Evolutionary conservation across 768 basidiomycete species (phyloP), one percentile per base, ranked within the genome.

Genomic region (Nidula microcarpa): DNA sequence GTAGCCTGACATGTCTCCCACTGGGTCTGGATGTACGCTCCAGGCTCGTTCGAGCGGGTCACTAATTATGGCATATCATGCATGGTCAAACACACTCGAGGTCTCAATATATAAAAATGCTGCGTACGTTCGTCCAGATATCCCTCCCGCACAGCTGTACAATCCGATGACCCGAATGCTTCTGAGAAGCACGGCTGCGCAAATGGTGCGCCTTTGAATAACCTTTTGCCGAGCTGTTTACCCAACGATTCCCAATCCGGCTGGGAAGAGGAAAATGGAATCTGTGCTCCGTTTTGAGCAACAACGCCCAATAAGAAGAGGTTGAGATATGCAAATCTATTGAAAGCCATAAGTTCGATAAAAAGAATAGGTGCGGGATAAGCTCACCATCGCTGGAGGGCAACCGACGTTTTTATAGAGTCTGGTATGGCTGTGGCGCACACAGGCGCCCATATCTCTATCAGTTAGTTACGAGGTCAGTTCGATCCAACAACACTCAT

Each of bases 1-100:
- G 69, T 70, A 9, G 63, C 52, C 62, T 82, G 80, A 60, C 84
- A 85, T 1, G 78, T 78, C 55, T 82, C 82, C 78, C 78, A 83
- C 56, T 84, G 78, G 0, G 74, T 57, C 47, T 65, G 35, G 16
- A 51, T 51, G 30, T 51, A 51, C 16, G 35, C 50, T 3, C 50
- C 50, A 17, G 35, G 50, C 16, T 17, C 10, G 30, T 43, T 16
- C 16, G 50, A 37, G 8, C 50, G 50, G 9, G 37, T 17, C 11
- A 51, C 50, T 51, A 43, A 11, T 46, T 46, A 14, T 16, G 48
- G 11, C 9, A 34, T n/a, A 13, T 13, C 33, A 41, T 41, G 5
- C 16, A 13, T 41, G 16, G 33, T 13, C 11, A 49, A 49, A 11
- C 10, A 11, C 41, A n/a, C 6, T 8, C 34, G 8, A 10, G 16